Evolutionary conservation across 495 filamentous ascomycete genomes (phyloP), one percentile per base, ranked within the genome.

Genomic region (Rusavskia elegans): DNA sequence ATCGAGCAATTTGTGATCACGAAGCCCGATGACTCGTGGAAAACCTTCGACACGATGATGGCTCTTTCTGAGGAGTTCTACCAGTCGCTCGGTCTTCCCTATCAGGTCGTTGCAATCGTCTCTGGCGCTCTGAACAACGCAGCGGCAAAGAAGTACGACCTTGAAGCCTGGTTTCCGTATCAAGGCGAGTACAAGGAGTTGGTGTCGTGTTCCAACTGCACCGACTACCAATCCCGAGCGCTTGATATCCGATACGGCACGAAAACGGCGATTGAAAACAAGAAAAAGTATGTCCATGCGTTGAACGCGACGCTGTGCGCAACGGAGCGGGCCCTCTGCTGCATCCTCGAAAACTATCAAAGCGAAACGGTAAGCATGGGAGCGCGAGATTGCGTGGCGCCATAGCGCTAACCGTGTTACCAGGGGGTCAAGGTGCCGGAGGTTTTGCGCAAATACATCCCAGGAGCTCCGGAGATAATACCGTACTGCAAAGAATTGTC

Each of bases 141-240:
- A 0, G 92, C 93, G 6, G 68, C 87, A 6, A 95, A 94, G 74
- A 98, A 98, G 64, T 93, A 83, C 63, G 92, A 98, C 60, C 77
- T 97, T 16, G 92, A 98, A 64, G 93, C 93, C 2, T 95, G 89
- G 86, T 97, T 97, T 68, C 93, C 89, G 21, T 89, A 87, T 76
- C 86, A 90, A 58, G 82, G 85, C 55, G 93, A 97, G 65, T 97
- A 95, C 76, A 98, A 97, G 69, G 89, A 95, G 66, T 76, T 96
- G 14, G 90, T 98, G 39, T 94, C 87, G 23, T 94, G 87, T 73
- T 89, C 84, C 52, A 96, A 95, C 68, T 96, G 89, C 72, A 92
- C 87, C 0, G 89, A 96, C 64, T 96, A 95, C 73, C 89, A 96
- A 70, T 81, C 85, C 32, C 73, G 89, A 45, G 87, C 83, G 50